Evolutionary conservation across 73 alveolate genomes (phyloP), one percentile per base, ranked within the genome.

Genomic region (Symbiodinium natans): DNA sequence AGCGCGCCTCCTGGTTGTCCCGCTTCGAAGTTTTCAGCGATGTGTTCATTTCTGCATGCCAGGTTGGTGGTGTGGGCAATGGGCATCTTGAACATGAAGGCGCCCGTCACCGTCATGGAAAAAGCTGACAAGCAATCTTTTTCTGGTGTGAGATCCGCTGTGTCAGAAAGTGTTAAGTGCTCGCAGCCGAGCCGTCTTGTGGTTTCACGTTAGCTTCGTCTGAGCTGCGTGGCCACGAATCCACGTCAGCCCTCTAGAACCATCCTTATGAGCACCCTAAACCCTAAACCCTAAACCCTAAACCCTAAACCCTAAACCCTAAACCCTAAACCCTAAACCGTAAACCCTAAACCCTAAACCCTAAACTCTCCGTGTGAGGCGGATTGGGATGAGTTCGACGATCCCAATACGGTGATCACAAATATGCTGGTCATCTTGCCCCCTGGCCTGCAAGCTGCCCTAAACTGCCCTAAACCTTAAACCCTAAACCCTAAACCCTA

Each of bases 361-460:
- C 1, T 10, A 63, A 46, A 46, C 59, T 46, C 59, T 13, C 21
- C 21, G 31, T 48, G 40, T 19, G 90, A 92, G 99, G 99, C 87
- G 82, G 99, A 92, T 82, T 98, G 99, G 99, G 98, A 98, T 40
- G 99, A 98, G 97, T 93, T 84, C 71, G 99, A 98, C 68, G 99
- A 98, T 48, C 99, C 99, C 40, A 98, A 96, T 75, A 93, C 99
- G 33, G 99, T 98, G 59, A 98, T 97, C 63, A 98, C 98, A 68
- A 98, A 94, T 98, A 92, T 92, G 92, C 90, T 42, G 63, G 98
- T 92, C 40, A 43, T 84, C 46, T 86, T 92, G 97, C 68, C 7
- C 43, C 95, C 40, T 36, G 83, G 94, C 41, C 75, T 52, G 27
- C 23, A 11, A 3, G 68, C 21, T 52, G 21, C 68, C 27, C 68